A percentile compares a stretch with the other conserved stretches of the same genome.
phyloP scores from a whole-genome alignment of 2,329 filamentous ascomycete species.

The Microsporum ferrugineum region DNA sequence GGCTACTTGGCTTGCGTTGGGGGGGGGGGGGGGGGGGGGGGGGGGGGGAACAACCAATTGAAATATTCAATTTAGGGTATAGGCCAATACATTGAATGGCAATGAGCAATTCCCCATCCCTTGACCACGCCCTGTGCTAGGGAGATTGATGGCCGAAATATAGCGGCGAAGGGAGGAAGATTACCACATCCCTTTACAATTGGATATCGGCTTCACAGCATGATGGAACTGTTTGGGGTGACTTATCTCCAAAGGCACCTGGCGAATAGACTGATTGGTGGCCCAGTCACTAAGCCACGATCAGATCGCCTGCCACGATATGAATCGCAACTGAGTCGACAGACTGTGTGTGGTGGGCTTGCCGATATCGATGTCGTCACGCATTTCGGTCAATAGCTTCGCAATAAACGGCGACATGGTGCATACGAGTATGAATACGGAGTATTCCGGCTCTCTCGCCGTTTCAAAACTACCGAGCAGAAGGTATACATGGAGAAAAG shows the following conservation, averaged over 20 bases:
- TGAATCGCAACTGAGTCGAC: background rate
- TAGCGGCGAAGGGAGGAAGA: background rate
- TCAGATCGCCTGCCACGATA: background rate
- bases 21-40: background rate
- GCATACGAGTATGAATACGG: background rate
- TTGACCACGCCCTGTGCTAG: background rate
- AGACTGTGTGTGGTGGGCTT: background rate
- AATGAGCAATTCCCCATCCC: background rate
- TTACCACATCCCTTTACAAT: background rate
- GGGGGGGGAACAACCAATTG: background rate
- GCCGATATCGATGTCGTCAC: background rate
- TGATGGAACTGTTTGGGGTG: background rate
- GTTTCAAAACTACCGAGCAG: background rate
- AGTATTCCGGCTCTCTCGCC: background rate
- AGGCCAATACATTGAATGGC: background rate
- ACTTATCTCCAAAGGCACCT: background rate
- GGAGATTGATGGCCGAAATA: background rate
- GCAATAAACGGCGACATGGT: background rate
- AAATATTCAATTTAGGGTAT: background rate
- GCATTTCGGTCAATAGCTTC: background rate
- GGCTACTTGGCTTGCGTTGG: background rate
- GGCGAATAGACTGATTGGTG: background rate
- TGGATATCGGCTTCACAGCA: background rate
- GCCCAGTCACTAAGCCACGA: slow-evolving; percentile 2
- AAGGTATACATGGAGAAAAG: background rate